These are phyloP conservation scores for Metarhizium robertsii DNA, from an alignment of 2,329 filamentous ascomycete genomes.

Conservation along the genomic window DNA sequence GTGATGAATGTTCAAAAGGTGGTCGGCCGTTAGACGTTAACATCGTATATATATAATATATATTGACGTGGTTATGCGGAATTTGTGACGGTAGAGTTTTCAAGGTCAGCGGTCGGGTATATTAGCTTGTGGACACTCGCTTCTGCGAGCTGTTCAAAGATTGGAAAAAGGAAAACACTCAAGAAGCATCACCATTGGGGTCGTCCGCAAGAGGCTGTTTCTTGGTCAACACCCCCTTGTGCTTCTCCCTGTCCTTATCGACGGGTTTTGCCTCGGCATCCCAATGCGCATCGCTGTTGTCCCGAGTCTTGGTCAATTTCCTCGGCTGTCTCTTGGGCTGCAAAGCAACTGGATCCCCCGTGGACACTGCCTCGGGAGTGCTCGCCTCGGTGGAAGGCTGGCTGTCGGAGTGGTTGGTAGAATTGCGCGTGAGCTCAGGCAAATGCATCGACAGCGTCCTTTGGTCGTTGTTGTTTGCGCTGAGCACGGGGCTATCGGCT, in stretches of 20 bases:
- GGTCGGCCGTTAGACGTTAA: background rate
- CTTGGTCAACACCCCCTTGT: slow-evolving; percentile 28
- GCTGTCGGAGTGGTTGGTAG: slow-evolving; percentile 14
- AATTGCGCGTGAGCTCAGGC: background rate
- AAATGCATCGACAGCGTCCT: background rate
- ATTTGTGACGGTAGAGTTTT: background rate
- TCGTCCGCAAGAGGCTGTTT: slow-evolving; percentile 10
- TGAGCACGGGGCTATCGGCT: slow-evolving; percentile 17
- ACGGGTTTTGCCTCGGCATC: slow-evolving; percentile 16
- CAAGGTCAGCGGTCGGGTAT: background rate
- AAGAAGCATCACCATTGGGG: background rate
- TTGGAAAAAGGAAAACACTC: background rate
- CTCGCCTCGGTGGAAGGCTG: slow-evolving; percentile 25
- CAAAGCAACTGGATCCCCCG: slow-evolving; percentile 11
- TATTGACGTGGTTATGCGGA: background rate
- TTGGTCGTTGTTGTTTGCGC: slow-evolving; percentile 5
- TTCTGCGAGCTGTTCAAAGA: background rate
- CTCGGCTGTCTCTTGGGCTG: slow-evolving; percentile 27
- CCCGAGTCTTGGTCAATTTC: slow-evolving; percentile 33
- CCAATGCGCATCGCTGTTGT: slow-evolving; percentile 23
- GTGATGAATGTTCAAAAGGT: background rate
- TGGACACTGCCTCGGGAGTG: slow-evolving; percentile 14
- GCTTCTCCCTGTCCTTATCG: slow-evolving; percentile 4
- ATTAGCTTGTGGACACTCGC: background rate
- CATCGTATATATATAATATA: background rate